Percentiles rank a stretch among this genome's conserved stretches.
phyloP scores from a whole-genome alignment of 1,284 basidiomycete species.

The Melampsora occidentalis region DNA sequence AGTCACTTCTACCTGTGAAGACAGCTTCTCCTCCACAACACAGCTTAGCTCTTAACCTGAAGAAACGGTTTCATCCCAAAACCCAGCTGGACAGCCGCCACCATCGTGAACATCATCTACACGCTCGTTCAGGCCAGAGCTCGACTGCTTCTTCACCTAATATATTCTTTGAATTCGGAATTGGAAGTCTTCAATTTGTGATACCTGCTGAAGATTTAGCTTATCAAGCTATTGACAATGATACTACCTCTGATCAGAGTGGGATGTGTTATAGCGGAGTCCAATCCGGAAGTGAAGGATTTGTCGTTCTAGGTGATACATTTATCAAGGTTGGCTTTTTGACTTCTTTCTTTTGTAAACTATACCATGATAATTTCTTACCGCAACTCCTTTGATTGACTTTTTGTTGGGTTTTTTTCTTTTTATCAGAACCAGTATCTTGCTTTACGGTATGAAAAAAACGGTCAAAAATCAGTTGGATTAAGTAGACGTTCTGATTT shows the following conservation, averaged over 20 bases:
- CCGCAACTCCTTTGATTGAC: neutral
- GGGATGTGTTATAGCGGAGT: conserved; percentile 40
- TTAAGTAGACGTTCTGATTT: conserved; percentile 25
- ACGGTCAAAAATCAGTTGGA: conserved; percentile 5
- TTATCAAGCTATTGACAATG: conserved; percentile 19
- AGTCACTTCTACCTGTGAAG: neutral
- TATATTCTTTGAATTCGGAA: conserved; percentile 31
- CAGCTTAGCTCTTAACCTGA: neutral
- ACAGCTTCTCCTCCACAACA: neutral
- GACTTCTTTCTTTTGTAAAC: neutral
- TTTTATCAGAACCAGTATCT: conserved; percentile 33
- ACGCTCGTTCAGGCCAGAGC: neutral
- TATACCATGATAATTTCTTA: no score
- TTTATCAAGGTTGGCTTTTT: conserved; percentile 32
- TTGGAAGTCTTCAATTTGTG: conserved; percentile 17
- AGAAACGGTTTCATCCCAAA: no score
- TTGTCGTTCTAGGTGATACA: conserved; percentile 36
- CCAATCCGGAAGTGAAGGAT: conserved; percentile 32
- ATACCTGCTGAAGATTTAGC: conserved; percentile 35
- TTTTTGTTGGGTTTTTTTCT: neutral
- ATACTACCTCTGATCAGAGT: neutral
- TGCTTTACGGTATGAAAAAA: conserved; percentile 8
- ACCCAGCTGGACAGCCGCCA: no score
- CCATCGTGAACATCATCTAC: neutral
- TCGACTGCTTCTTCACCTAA: neutral